Evolutionary conservation across 2,329 filamentous ascomycete genomes (phyloP).

Genomic region (Spiromastix sp.): DNA sequence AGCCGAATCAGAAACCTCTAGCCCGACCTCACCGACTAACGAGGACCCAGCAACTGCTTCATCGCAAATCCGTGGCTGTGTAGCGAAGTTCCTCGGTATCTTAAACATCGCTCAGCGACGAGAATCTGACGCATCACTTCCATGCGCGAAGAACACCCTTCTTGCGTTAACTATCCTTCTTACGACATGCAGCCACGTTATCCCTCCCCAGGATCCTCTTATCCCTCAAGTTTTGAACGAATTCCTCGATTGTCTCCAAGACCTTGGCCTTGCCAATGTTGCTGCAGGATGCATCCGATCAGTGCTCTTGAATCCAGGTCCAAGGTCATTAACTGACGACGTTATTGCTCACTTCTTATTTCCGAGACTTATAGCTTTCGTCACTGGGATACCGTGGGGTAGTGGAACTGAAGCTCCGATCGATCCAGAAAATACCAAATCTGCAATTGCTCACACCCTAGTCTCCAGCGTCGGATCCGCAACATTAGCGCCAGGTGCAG

Average conservation of each 20-base stretch:
- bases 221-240: conserved; percentile 68
- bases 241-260: conserved; percentile 67
- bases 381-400: conserved; percentile 41
- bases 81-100: conserved; percentile 73
- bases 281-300: conserved; percentile 84
- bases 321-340: conserved; percentile 55
- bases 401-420: conserved; percentile 49
- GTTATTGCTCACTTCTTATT: conserved; percentile 65
- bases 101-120: conserved; percentile 39
- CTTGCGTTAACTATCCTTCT: conserved; percentile 82
- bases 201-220: conserved; percentile 65
- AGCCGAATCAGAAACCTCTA: conserved; percentile 18
- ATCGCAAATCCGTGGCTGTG: conserved; percentile 69
- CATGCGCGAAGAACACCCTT: conserved; percentile 87
- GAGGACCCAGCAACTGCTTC: conserved; percentile 39
- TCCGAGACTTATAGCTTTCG: conserved; percentile 65
- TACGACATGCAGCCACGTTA: conserved; percentile 63
- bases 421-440: conserved; percentile 66
- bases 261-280: conserved; percentile 58
- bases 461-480: conserved; percentile 54
- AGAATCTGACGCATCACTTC: conserved; percentile 60
- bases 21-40: conserved; percentile 23
- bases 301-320: conserved; percentile 57
- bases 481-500: conserved; percentile 18
- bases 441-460: conserved; percentile 62